Percentiles rank a stretch among this genome's conserved stretches.
phyloP scores from a whole-genome alignment of 176 grass and related monocot species.

The Melocanna baccifera region DNA sequence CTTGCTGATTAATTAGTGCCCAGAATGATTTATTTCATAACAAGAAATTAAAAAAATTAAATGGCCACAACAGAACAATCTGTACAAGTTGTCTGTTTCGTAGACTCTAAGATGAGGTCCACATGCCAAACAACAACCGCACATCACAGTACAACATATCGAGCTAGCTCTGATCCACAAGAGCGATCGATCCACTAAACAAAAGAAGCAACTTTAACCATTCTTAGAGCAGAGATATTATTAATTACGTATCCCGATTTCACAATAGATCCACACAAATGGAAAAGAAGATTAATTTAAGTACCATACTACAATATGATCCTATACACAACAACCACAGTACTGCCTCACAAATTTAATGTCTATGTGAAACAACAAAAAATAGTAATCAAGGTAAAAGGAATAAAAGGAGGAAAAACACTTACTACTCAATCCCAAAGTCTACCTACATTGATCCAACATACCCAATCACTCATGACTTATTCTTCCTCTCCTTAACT shows the following conservation, averaged over 20 bases:
- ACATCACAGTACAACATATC: conserved; percentile 31
- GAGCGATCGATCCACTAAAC: neutral
- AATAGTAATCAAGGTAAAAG: neutral
- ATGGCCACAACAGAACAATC: conserved; percentile 23
- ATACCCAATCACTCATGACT: neutral
- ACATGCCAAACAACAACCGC: conserved; percentile 53
- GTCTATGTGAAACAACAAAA: conserved; percentile 21
- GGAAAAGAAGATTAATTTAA: neutral
- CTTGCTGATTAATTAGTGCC: too few species aligned
- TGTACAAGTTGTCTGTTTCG: conserved; percentile 45
- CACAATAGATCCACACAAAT: conserved; percentile 14
- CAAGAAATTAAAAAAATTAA: neutral
- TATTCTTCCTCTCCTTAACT: neutral
- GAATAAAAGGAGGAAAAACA: neutral
- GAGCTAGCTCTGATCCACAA: neutral
- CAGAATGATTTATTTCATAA: neutral
- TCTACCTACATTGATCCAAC: conserved; percentile 20
- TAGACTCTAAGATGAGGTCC: conserved; percentile 38
- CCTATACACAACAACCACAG: conserved; percentile 35
- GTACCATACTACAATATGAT: conserved; percentile 11
- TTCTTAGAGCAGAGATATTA: neutral
- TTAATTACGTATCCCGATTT: neutral
- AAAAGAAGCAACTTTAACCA: neutral
- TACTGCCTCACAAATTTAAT: conserved; percentile 38
- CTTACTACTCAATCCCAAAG: conserved; percentile 6